Evolutionary conservation across 2,329 filamentous ascomycete species (phyloP), one percentile per base, ranked within the genome.

Genomic region (Aspergillus oerlinghausenensis): DNA sequence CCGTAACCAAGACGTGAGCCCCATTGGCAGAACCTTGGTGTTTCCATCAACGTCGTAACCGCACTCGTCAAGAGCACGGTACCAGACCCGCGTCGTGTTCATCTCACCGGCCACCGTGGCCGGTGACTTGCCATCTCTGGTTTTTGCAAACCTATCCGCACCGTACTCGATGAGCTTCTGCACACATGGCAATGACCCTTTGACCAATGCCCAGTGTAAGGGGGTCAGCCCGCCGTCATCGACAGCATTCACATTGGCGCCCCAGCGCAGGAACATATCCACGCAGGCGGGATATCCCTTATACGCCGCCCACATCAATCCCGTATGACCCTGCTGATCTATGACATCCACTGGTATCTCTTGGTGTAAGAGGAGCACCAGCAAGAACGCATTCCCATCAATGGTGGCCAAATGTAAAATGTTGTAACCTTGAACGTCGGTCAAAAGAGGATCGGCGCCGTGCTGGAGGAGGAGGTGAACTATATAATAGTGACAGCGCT

Each of bases 301-400:
- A 79, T 99, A 99, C 17, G 93, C 93, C 19, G 94, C 91, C 94
- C 94, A 99, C 94, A 99, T 99, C 59, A 99, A 81, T 59, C 88
- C 88, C 1, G 94, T 97, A 74, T 99, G 95, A 5, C 92, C 91
- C 70, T 92, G 93, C 51, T 85, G 85, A 75, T 99, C 94, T 53
- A 88, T 82, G 5, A 94, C 89, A 71, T 99, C 94, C 60, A 99
- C 91, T 17, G 92, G 90, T 58, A 99, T 94, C 69, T 94, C 92
- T 70, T 97, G 92, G 76, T 99, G 94, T 25, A 99, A 83, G 7
- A 99, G 84, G 1, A 99, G 83, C 51, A 92, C 86, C 28, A 99
- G 83, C 57, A 97, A 84, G 63, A 95, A 88, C 21, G 95, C 89
- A 72, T 97, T 97, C 64, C 94, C 94, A 73, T 97, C 95, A 70